Evolutionary conservation across 805 yeast species (phyloP), one percentile per base, ranked within the genome.

Genomic region (baker's yeast (Saccharomyces cerevisiae)): DNA sequence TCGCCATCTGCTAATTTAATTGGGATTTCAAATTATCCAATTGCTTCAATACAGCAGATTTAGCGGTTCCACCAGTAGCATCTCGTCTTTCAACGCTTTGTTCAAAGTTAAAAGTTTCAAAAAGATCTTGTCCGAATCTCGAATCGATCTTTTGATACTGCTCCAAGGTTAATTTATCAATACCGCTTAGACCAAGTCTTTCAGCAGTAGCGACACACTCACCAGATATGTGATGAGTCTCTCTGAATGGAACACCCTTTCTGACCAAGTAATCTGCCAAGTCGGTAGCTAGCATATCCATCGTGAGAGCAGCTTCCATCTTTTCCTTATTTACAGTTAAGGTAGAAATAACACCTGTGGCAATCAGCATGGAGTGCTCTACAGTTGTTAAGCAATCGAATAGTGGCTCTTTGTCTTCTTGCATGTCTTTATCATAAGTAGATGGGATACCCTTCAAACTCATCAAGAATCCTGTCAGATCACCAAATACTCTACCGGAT

Each of bases 211-310:
- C 83, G 48, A 94, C 99, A 75, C 97, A 94, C 72, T 90, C 96
- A 54, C 99, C 99, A 6, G 97, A 89, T 57, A 94, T 94, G 72
- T 94, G 98, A 75, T 94, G 99, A 0, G 99, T 94, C 74, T 94
- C 98, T 77, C 99, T 89, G 76, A 94, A 94, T 54, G 99, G 99
- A 61, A 94, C 99, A 57, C 99, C 99, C 72, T 86, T 91, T 76
- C 97, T 85, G 51, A 94, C 99, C 60, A 94, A 79, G 71, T 94
- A 94, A 71, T 94, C 99, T 46, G 99, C 99, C 63, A 94, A 79
- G 70, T 94, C 99, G 31, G 99, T 94, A 22, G 99, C 99, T 64
- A 94, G 80, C 99, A 94, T 94, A 73, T 94, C 99, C 96, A 92
- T 92, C 29, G 98, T 91, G 64, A 94, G 80, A 0, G 98, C 92